Conservation (phyloP, 148 eudicot species). For the Dianthus caryophyllus region DNA sequence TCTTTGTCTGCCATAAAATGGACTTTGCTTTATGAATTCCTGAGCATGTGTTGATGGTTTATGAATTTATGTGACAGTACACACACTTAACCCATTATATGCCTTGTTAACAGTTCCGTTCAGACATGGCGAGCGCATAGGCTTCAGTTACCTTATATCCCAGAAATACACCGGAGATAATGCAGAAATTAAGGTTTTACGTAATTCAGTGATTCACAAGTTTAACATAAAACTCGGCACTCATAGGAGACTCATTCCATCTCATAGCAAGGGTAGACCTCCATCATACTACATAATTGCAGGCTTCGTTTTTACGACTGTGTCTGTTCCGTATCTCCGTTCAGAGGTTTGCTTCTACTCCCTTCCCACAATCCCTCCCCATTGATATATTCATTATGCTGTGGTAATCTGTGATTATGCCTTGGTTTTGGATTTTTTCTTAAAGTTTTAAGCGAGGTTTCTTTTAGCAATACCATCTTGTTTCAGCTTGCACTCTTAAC, state of each 20-base stretch:
- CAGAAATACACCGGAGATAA: conserved; percentile 84
- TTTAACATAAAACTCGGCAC: conserved; percentile 56
- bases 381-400: not conserved
- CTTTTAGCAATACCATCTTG: not conserved
- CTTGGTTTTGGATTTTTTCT: not conserved
- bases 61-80: not conserved
- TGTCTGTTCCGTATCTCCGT: conserved; percentile 91
- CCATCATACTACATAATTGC: conserved; percentile 90
- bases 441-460: not conserved
- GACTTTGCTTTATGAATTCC: not conserved
- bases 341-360: conserved; percentile 57
- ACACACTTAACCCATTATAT: not conserved
- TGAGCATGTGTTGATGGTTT: not conserved
- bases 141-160: conserved; percentile 86
- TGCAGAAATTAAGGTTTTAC: conserved; percentile 68
- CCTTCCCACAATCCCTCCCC: conserved; percentile 1
- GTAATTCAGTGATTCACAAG: conserved; percentile 44
- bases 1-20: not conserved
- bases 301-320: conserved; percentile 77
- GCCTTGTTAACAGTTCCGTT: conserved; percentile 58
- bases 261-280: conserved; percentile 79
- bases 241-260: conserved; percentile 67
- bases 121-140: conserved; percentile 95
- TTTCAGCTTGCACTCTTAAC: not conserved
- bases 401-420: not conserved